phyloP scores from a whole-genome alignment of 2,329 filamentous ascomycete genomes.

The Penicillium sp. region DNA sequence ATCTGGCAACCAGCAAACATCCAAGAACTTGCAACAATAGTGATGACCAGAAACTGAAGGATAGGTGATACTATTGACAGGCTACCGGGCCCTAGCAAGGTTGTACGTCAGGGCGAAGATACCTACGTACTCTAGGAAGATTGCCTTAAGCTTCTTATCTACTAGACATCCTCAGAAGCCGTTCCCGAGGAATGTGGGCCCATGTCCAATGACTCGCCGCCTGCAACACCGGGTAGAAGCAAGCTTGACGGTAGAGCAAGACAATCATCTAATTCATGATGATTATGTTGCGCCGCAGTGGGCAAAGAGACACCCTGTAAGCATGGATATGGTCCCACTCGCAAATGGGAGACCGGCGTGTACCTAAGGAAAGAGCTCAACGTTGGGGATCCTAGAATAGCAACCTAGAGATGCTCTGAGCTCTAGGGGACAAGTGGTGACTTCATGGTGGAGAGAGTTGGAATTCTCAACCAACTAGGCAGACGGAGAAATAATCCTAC shows the following conservation, averaged over 20 bases:
- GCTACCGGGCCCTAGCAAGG: no score
- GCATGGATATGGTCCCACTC: neutral
- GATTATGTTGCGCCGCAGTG: neutral
- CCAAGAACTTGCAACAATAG: no score
- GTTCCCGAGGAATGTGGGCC: constrained; percentile 8
- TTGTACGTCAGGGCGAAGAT: no score
- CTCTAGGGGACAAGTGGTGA: neutral
- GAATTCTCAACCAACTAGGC: neutral
- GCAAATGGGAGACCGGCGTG: neutral
- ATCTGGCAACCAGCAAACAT: no score
- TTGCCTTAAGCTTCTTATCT: neutral
- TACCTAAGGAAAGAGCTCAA: neutral
- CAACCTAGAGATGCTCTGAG: neutral
- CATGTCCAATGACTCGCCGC: neutral
- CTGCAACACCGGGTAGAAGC: neutral
- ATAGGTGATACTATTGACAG: no score
- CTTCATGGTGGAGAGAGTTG: neutral
- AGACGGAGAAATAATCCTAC: neutral
- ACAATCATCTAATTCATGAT: neutral
- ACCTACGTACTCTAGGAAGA: no score
- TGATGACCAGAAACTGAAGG: no score
- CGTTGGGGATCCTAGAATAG: neutral
- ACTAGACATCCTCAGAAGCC: neutral
- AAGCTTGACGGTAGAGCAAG: neutral
- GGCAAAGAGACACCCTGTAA: neutral